Percentiles rank a stretch among this genome's conserved stretches.
These are phyloP conservation scores for Teunomyces barrocoloradensis DNA, from an alignment of 805 yeast genomes.

Conservation along the genomic window DNA sequence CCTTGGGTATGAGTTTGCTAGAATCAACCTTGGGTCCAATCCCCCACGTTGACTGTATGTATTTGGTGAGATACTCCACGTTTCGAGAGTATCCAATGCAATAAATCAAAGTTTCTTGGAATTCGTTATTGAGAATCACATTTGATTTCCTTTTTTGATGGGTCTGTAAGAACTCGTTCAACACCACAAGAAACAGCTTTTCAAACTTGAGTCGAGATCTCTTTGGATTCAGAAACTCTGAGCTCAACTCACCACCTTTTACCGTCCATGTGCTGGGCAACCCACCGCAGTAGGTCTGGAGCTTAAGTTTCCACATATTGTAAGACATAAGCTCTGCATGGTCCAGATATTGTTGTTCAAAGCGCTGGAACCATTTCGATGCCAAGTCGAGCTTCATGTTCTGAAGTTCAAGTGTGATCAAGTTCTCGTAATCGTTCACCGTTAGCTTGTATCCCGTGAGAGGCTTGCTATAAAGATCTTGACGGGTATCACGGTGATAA, in stretches of 20 bases:
- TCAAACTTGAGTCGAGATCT: slow-evolving; percentile 17
- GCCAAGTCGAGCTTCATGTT: slow-evolving; percentile 41
- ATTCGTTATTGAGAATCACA: slow-evolving; percentile 17
- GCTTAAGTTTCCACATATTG: slow-evolving; percentile 34
- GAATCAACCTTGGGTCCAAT: slow-evolving; percentile 13
- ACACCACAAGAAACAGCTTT: slow-evolving; percentile 19
- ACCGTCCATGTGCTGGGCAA: slow-evolving; percentile 31
- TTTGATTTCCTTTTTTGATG: slow-evolving; percentile 7
- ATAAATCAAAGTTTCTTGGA: slow-evolving; percentile 28
- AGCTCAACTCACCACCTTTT: slow-evolving; percentile 15
- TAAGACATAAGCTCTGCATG: slow-evolving; percentile 23
- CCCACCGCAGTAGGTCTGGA: slow-evolving; percentile 33
- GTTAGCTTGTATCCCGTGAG: slow-evolving; percentile 16
- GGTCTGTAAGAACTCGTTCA: slow-evolving; percentile 20
- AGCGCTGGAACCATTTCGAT: slow-evolving; percentile 35
- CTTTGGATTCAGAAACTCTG: slow-evolving; percentile 16
- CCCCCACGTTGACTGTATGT: slow-evolving; percentile 33
- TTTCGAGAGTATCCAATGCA: slow-evolving; percentile 30
- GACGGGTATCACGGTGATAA: slow-evolving; percentile 17
- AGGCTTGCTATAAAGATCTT: slow-evolving; percentile 13
- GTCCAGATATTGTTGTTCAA: slow-evolving; percentile 23
- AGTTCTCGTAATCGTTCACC: slow-evolving; percentile 36
- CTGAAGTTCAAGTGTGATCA: slow-evolving; percentile 32
- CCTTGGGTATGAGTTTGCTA: neutral
- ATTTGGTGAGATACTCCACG: slow-evolving; percentile 19